Evolutionary conservation across 495 filamentous ascomycete species (phyloP), one percentile per base, ranked within the genome.

Genomic region (Cercophora samala): DNA sequence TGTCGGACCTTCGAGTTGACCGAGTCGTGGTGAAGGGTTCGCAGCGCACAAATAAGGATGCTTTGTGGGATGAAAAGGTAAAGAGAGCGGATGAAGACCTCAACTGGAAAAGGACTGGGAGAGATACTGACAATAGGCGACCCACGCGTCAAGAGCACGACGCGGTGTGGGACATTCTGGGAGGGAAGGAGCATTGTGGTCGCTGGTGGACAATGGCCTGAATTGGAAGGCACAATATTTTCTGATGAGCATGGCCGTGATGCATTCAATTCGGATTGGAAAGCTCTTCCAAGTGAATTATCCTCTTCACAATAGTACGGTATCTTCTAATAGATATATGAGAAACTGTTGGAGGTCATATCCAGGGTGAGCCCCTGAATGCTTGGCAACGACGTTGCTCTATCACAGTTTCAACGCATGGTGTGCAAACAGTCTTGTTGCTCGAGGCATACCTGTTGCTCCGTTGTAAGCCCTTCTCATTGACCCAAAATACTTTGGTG

Each of bases 401-500:
- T 46, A 9, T 29, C 26, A 29, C 8, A 8, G 26, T n/a, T 8
- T 4, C 4, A 29, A 29, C 26, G 4, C 26, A 29, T 29, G 4
- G 26, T 29, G 8, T 29, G 26, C 26, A 29, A 4, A 29, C 26
- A 29, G 26, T 5, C 26, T 29, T 29, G 26, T 29, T 29, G 26
- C 26, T 29, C 4, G 26, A 29, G 26, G 26, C 26, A 29, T 8
- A 29, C n/a, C n/a, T 29, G 8, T 29, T 29, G 26, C 26, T 29
- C 3, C 26, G 26, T 29, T 4, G 26, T 29, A 29, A 29, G 8
- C 26, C 8, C 4, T 29, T 29, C 26, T 29, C 26, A 4, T 29
- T 8, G 8, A 29, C 8, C 8, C 26, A 29, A 29, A 29, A 29
- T 77, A 95, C 58, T 94, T 95, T 51, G 69, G 69, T 5, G 61